phyloP scores from a whole-genome alignment of 768 basidiomycete genomes.

The Lepiota venenata region DNA sequence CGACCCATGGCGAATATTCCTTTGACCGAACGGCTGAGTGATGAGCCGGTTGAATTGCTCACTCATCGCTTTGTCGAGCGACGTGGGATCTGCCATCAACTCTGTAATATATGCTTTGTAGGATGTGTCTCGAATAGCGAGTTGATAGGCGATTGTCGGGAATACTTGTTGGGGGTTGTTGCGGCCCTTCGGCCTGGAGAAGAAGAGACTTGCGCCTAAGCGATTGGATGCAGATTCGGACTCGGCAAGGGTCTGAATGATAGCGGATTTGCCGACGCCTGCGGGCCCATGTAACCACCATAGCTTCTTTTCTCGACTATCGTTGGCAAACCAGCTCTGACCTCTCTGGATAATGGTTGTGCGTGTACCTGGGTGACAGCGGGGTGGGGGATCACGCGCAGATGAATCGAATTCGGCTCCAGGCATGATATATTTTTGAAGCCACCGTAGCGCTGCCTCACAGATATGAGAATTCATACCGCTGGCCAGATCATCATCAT shows the following conservation, averaged over 20 bases:
- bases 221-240: neutral
- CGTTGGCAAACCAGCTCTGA: neutral
- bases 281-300: neutral
- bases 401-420: conserved; percentile 2
- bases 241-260: conserved; percentile 4
- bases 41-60: conserved; percentile 15
- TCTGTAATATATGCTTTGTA: neutral
- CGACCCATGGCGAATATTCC: neutral
- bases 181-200: neutral
- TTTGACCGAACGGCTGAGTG: conserved; percentile 10
- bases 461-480: too few relatives aligned
- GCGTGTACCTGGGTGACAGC: conserved; percentile 1
- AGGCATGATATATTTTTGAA: neutral
- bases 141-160: neutral
- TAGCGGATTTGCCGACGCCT: conserved; percentile 4
- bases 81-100: conserved; percentile 3
- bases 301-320: neutral
- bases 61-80: conserved; percentile 7
- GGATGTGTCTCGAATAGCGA: neutral
- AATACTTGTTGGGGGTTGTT: neutral
- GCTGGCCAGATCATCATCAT: too few relatives aligned
- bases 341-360: neutral
- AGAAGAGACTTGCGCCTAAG: conserved; percentile 3
- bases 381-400: neutral
- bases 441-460: neutral